phyloP scores from a whole-genome alignment of 2,329 filamentous ascomycete genomes.

The Periconia digitata region DNA sequence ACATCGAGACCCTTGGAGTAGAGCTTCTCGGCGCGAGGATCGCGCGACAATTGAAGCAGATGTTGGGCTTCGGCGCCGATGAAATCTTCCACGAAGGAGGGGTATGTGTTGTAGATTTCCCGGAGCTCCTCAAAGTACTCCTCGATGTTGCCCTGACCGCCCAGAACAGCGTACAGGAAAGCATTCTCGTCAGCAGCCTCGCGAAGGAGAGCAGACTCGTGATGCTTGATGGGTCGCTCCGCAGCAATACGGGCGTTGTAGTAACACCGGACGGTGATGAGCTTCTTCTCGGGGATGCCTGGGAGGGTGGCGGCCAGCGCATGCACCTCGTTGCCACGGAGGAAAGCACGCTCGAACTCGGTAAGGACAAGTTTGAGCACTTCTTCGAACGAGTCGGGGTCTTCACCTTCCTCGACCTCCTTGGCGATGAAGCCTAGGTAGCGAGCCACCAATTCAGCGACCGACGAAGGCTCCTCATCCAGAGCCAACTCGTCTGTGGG shows the following conservation, averaged over 20 bases:
- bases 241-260: conserved; percentile 83
- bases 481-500: conserved; percentile 96
- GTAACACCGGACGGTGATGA: conserved; percentile 86
- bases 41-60: conserved; percentile 79
- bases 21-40: conserved; percentile 87
- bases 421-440: conserved; percentile 89
- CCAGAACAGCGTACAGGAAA: conserved; percentile 90
- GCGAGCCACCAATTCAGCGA: conserved; percentile 86
- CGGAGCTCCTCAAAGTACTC: conserved; percentile 99
- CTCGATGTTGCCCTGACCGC: conserved; percentile 97
- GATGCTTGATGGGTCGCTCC: conserved; percentile 83
- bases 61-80: conserved; percentile 80
- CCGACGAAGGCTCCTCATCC: conserved; percentile 98
- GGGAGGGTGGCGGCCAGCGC: conserved; percentile 82
- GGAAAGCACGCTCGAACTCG: conserved; percentile 94
- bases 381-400: conserved; percentile 88
- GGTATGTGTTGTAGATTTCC: conserved; percentile 87
- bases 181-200: conserved; percentile 83
- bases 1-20: conserved; percentile 97
- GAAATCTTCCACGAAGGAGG: conserved; percentile 84
- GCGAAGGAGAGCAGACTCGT: conserved; percentile 89
- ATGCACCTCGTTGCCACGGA: conserved; percentile 95
- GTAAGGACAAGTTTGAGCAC: conserved; percentile 90
- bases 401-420: conserved; percentile 90
- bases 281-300: conserved; percentile 90